Evolutionary conservation across 352 stramenopile species (phyloP).

Genomic region (Thraustochytrium striatum): DNA sequence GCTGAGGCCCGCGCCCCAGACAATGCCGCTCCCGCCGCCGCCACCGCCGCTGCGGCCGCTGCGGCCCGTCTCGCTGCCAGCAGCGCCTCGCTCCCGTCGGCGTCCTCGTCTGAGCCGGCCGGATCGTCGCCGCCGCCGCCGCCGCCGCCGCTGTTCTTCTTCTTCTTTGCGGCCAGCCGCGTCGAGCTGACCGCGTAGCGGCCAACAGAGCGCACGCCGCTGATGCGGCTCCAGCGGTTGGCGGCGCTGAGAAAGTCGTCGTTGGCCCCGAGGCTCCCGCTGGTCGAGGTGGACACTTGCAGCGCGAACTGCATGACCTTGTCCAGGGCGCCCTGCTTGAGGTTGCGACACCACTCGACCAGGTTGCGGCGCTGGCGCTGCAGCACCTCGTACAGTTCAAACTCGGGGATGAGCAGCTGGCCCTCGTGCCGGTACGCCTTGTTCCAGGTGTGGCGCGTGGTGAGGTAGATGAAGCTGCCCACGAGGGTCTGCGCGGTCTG

Average conservation of each 20-base stretch:
- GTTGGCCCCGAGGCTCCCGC: slow-evolving; percentile 38
- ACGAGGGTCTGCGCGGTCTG: slow-evolving; percentile 42
- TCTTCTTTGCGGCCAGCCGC: slow-evolving; percentile 4
- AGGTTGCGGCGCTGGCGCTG: slow-evolving; percentile 47
- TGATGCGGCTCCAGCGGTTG: slow-evolving; percentile 52
- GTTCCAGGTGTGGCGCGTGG: slow-evolving; percentile 53
- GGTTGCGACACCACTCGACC: slow-evolving; percentile 27
- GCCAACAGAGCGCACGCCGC: slow-evolving; percentile 25
- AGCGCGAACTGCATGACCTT: slow-evolving; percentile 50
- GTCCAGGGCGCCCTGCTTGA: slow-evolving; percentile 50
- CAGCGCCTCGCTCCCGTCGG: no score
- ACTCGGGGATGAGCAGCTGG: slow-evolving; percentile 48
- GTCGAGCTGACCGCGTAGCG: slow-evolving; percentile 49
- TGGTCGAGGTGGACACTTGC: slow-evolving; percentile 50
- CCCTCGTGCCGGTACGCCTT: slow-evolving; percentile 2
- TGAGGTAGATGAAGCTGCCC: slow-evolving; percentile 53
- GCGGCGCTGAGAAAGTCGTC: slow-evolving; percentile 38
- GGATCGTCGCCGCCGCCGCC: background rate
- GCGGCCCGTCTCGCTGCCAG: background rate
- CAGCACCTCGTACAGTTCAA: slow-evolving; percentile 51
- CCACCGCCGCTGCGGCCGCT: background rate
- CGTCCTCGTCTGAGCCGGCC: background rate
- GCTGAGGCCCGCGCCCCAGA: no score
- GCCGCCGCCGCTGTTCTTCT: background rate
- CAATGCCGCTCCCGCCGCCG: background rate